Conservation (phyloP, 2,329 filamentous ascomycete genomes). For the Hypoxylon sp. region DNA sequence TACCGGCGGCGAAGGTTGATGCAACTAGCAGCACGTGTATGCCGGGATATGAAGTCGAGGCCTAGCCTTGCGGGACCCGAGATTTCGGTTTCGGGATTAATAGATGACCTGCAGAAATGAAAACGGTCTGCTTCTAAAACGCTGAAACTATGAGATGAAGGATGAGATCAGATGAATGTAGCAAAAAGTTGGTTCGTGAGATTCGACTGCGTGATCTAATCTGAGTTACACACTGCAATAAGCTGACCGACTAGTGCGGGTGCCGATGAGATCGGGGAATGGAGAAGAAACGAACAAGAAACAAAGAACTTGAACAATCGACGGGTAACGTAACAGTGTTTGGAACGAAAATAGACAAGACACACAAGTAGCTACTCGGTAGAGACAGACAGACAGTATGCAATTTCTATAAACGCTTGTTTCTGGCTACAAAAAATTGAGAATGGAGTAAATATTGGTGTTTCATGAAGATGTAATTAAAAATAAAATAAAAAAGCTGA, state of each 20-base stretch:
- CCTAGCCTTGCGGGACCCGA: conserved; percentile 3
- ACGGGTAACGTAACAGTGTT: conserved; percentile 1
- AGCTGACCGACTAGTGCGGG: conserved; percentile 19
- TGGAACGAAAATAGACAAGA: too few relatives aligned
- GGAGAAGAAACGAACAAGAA: not conserved
- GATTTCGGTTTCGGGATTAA: not conserved
- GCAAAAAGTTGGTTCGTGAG: not conserved
- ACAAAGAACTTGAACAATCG: conserved; percentile 1
- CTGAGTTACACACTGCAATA: too few relatives aligned
- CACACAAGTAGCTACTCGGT: too few relatives aligned
- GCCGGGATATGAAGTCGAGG: not conserved
- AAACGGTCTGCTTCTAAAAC: conserved; percentile 11
- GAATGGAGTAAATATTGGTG: too few relatives aligned
- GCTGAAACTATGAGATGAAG: conserved; percentile 3
- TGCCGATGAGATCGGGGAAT: conserved; percentile 12
- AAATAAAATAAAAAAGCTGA: too few relatives aligned
- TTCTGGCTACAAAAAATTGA: conserved; percentile 9
- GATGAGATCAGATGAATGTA: conserved; percentile 18
- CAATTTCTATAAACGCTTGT: conserved; percentile 9
- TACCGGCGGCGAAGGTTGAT: conserved; percentile 4
- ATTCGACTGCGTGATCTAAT: conserved; percentile 2
- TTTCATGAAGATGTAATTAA: conserved; percentile 28
- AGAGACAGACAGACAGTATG: too few relatives aligned
- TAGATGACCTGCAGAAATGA: conserved; percentile 17
- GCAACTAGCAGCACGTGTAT: too few relatives aligned